Conservation (phyloP, 192 early-diverging fungal species). For the Coemansia sp. region DNA sequence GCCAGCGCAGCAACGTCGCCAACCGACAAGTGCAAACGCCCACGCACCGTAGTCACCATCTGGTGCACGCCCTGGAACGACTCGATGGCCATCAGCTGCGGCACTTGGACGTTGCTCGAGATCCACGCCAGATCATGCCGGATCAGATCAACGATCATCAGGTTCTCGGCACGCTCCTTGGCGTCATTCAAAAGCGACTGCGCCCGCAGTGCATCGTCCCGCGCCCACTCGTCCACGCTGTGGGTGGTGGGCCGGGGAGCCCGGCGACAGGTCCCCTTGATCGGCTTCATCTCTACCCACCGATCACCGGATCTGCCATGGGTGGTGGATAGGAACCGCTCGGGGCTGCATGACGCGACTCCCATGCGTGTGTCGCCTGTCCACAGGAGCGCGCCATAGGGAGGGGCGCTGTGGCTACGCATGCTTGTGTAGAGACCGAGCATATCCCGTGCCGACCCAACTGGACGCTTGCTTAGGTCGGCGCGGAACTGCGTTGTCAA, state of each 20-base stretch:
- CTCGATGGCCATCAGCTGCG: conserved; percentile 84
- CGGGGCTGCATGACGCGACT: conserved; percentile 68
- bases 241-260: neutral
- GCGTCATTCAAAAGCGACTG: conserved; percentile 59
- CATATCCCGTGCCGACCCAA: conserved; percentile 5
- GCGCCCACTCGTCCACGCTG: conserved; percentile 8
- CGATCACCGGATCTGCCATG: neutral
- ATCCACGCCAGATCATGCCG: conserved; percentile 88
- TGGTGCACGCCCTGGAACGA: conserved; percentile 90
- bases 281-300: conserved; percentile 89
- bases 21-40: conserved; percentile 54
- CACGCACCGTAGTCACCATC: conserved; percentile 81
- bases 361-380: conserved; percentile 43
- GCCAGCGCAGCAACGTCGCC: conserved; percentile 68
- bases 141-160: conserved; percentile 98
- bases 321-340: conserved; percentile 68
- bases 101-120: conserved; percentile 62
- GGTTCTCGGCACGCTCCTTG: conserved; percentile 94
- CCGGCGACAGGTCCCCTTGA: conserved; percentile 74
- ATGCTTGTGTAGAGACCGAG: conserved; percentile 63
- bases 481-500: conserved; percentile 85
- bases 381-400: conserved; percentile 75
- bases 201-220: conserved; percentile 12
- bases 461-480: too few species aligned
- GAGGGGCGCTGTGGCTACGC: conserved; percentile 77